Conservation (phyloP, 495 filamentous ascomycete species). For the Neurospora sp. region DNA sequence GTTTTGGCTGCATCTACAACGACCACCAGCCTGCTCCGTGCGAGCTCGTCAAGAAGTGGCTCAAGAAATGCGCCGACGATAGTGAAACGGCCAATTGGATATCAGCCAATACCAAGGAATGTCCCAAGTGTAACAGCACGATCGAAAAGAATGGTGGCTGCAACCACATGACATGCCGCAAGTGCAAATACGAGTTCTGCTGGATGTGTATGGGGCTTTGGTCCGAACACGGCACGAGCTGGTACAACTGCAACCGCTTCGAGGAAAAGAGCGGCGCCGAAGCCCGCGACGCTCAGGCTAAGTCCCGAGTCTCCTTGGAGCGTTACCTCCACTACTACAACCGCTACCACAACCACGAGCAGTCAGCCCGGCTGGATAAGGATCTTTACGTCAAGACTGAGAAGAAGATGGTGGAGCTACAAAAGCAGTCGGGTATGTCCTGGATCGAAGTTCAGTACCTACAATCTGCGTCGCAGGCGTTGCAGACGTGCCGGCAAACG, state of each 20-base stretch:
- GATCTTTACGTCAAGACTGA: conserved; percentile 93
- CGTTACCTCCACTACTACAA: conserved; percentile 98
- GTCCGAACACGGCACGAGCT: conserved; percentile 98
- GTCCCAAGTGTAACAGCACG: conserved; percentile 87
- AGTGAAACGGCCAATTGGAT: conserved; percentile 99
- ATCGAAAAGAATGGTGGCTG: conserved; percentile 99
- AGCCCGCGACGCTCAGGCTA: conserved; percentile 81
- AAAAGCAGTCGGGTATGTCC: conserved; percentile 85
- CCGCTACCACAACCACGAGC: conserved; percentile 96
- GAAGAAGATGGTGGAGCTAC: conserved; percentile 96
- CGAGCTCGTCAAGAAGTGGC: conserved; percentile 84
- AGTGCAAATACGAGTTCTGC: conserved; percentile 98
- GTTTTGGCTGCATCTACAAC: conserved; percentile 86
- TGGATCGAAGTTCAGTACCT: conserved; percentile 99
- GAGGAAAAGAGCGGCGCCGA: conserved; percentile 91
- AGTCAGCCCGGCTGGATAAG: conserved; percentile 93
- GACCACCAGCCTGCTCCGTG: conserved; percentile 95
- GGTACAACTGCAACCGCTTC: conserved; percentile 98
- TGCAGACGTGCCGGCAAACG: conserved; percentile 93
- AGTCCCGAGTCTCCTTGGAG: conserved; percentile 79
- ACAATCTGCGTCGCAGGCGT: conserved; percentile 79
- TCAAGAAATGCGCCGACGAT: conserved; percentile 97
- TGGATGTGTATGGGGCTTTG: conserved; percentile 99
- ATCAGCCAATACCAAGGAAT: conserved; percentile 97
- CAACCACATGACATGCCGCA: conserved; percentile 99